Evolutionary conservation across 2,329 filamentous ascomycete species (phyloP), one percentile per base, ranked within the genome.

Genomic region (Cercospora zeae-maydis): DNA sequence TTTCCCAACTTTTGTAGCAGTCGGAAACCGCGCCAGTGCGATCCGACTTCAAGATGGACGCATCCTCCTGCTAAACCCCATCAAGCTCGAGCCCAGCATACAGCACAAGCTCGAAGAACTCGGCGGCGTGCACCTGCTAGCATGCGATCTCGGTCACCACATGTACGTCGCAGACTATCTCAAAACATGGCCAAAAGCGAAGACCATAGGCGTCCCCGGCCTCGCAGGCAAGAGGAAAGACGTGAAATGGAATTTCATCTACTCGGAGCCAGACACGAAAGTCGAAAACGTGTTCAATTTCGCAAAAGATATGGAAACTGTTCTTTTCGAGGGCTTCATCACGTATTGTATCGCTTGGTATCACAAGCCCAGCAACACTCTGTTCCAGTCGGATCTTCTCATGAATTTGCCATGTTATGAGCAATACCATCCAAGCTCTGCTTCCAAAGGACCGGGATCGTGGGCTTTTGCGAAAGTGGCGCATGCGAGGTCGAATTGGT

Each of bases 251-350:
- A 34, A 66, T 30, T 66, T 63, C 37, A 49, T 62, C 37, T 59
- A 63, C 33, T 59, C 60, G 49, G 49, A 56, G 8, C 53, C 51
- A 33, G 47, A 13, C 7, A 36, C 51, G 5, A 59, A 34, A 14
- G 61, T 61, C 3, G 61, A 66, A 47, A 47, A 59, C 5, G 47
- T 34, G 9, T 30, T 61, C 3, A 24, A 30, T 10, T 63, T 63
- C 30, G 39, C 39, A 7, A n/a, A 61, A 16, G 64, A 63, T 19
- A 37, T 63, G 31, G 64, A 63, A 16, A 66, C 61, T 4, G 61
- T 66, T 3, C 55, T 66, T 5, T 66, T 66, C 49, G 58, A 63
- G 21, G 64, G 64, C 33, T 66, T 66, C 64, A 66, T 63, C 61
- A 66, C 64, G 24, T 59, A 66, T 27, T 59, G 57, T 10, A 53